Evolutionary conservation across 2,329 filamentous ascomycete species (phyloP), one percentile per base, ranked within the genome.

Genomic region (Fusarium sulawesiense): DNA sequence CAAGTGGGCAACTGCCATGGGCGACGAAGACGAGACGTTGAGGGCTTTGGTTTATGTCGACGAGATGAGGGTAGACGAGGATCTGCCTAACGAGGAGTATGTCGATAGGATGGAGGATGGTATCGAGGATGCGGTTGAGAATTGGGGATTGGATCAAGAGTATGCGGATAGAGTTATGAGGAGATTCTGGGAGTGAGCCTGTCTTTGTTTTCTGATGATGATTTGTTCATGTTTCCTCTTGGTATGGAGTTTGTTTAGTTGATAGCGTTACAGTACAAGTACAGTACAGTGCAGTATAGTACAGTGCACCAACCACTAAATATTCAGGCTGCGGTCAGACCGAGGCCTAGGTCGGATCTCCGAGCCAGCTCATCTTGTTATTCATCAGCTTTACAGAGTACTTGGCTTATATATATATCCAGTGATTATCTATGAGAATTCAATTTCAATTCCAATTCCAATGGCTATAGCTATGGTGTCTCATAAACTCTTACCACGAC

Each of bases 41-140:
- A 69, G 65, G 47, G 85, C 86, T 76, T 78, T 92, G 56, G 86
- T 89, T 4, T 92, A 92, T 60, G 83, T 92, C 37, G 86, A 91
- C 72, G 78, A 79, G 45, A 64, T 81, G 46, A 69, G 83, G 23
- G 76, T 78, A 0, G 69, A 58, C 21, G 80, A 82, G 25, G 80
- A 78, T n/a, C 61, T 45, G 45, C 85, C 88, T 4, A 79, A 79
- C 72, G 72, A 81, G 4, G 90, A 92, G 80, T 92, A 92, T 73
- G 78, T 92, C 10, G 82, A 78, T 45, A 78, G 89, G 29, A 91
- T 92, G 87, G 90, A 91, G 75, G 78, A 77, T 68, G 90, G 88
- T 2, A 88, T 92, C 29, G 70, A 79, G 32, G 89, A 92, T 79
- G 89, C 87, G 27, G 65, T 87, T 18, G 74, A 73, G 64, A 79